phyloP scores from a whole-genome alignment of 208 protist genomes.

The Wallacemonas sp. region DNA sequence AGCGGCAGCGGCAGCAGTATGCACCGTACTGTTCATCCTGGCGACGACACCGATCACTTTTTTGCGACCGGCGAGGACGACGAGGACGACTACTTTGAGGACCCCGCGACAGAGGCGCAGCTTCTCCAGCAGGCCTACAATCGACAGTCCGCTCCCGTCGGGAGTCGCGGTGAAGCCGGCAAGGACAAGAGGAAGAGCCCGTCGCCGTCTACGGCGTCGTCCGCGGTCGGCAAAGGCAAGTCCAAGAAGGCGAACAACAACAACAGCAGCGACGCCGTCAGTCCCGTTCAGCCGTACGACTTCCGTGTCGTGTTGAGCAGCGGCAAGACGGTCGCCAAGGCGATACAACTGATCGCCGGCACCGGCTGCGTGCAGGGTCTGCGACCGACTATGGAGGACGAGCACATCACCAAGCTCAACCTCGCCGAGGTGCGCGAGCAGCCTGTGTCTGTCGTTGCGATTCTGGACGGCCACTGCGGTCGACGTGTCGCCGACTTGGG shows the following conservation, averaged over 20 bases:
- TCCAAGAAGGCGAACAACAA: neutral
- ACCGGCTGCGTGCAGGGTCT: slow-evolving; percentile 71
- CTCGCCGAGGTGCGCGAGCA: slow-evolving; percentile 47
- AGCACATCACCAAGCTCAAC: slow-evolving; percentile 64
- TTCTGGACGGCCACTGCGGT: slow-evolving; percentile 87
- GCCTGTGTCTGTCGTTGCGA: slow-evolving; percentile 58
- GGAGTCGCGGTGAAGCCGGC: neutral
- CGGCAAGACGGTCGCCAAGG: slow-evolving; percentile 45
- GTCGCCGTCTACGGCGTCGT: no score
- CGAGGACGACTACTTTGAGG: slow-evolving; percentile 15
- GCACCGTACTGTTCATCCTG: slow-evolving; percentile 6
- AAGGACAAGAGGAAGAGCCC: slow-evolving; percentile 24
- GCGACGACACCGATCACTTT: slow-evolving; percentile 12
- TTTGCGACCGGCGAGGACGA: slow-evolving; percentile 1
- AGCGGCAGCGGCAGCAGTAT: neutral
- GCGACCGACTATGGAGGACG: slow-evolving; percentile 84
- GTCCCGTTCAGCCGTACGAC: slow-evolving; percentile 43
- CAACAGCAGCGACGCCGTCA: neutral
- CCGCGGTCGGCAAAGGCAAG: slow-evolving; percentile 16
- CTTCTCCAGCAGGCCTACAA: neutral
- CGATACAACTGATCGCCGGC: slow-evolving; percentile 54
- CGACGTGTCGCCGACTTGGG: slow-evolving; percentile 68
- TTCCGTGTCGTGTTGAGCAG: slow-evolving; percentile 80
- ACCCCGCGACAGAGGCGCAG: slow-evolving; percentile 2
- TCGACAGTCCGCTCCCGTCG: neutral